Evolutionary conservation across 768 basidiomycete genomes (phyloP).

Genomic region (Naganishia antarctica): DNA sequence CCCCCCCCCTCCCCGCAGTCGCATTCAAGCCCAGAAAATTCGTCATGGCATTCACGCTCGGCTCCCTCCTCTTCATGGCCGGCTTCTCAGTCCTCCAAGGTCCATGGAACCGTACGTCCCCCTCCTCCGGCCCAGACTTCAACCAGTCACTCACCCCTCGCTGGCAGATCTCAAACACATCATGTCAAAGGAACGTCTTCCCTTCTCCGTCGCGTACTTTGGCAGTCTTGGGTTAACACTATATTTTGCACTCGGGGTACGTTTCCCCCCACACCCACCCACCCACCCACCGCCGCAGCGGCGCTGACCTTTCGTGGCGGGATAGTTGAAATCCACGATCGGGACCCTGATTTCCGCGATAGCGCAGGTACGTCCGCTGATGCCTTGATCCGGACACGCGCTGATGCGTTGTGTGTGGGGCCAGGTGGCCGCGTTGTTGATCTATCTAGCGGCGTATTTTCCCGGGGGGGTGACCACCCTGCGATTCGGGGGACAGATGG

Average conservation of each 20-base stretch:
- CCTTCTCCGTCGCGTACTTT: conserved; percentile 80
- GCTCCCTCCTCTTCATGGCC: conserved; percentile 90
- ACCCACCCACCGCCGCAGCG: not conserved
- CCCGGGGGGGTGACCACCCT: conserved; percentile 62
- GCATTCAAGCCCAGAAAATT: conserved; percentile 81
- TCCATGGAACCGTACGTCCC: conserved; percentile 64
- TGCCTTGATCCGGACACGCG: not conserved
- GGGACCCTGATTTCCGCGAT: conserved; percentile 77
- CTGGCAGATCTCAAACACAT: conserved; percentile 67
- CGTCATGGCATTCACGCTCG: conserved; percentile 82
- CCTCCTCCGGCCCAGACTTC: not conserved
- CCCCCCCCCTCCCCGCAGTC: conserved; percentile 30
- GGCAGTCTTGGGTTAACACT: conserved; percentile 76
- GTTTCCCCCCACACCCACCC: conserved; percentile 39
- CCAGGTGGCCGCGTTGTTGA: conserved; percentile 73
- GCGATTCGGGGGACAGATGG: conserved; percentile 48
- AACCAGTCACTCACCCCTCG: not conserved
- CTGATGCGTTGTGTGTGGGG: not conserved
- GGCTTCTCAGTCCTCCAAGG: conserved; percentile 64
- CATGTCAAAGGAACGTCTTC: conserved; percentile 69
- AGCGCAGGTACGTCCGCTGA: conserved; percentile 59
- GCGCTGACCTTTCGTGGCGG: not conserved
- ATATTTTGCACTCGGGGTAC: conserved; percentile 83
- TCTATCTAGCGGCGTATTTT: conserved; percentile 91
- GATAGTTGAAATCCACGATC: conserved; percentile 75